A percentile compares a stretch with the other conserved stretches of the same genome.
phyloP scores from a whole-genome alignment of 805 yeast genomes.

The Ogataea parapolymorpha region DNA sequence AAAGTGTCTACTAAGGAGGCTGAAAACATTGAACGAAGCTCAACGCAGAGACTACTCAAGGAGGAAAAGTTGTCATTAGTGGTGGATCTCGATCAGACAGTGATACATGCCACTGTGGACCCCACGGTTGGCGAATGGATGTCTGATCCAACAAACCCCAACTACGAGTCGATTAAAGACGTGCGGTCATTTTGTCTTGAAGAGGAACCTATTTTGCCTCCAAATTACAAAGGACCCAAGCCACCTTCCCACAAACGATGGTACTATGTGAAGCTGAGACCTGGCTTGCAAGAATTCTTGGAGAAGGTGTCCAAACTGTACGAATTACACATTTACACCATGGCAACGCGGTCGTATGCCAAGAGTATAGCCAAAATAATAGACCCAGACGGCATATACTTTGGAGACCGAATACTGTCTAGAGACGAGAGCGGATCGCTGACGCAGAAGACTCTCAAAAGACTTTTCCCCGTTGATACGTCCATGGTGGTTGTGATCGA shows the following conservation, averaged over 20 bases:
- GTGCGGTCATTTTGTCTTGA: constrained; percentile 73
- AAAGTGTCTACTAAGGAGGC: constrained; percentile 87
- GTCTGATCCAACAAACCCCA: constrained; percentile 78
- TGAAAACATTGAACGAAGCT: constrained; percentile 66
- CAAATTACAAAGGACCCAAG: constrained; percentile 57
- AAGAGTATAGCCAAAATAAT: constrained; percentile 82
- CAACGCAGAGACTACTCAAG: constrained; percentile 56
- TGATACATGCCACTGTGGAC: constrained; percentile 96
- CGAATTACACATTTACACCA: constrained; percentile 93
- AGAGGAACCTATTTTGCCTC: constrained; percentile 64
- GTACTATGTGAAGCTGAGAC: constrained; percentile 91
- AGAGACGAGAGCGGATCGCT: constrained; percentile 93
- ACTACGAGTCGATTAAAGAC: constrained; percentile 78
- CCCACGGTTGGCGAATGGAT: constrained; percentile 98
- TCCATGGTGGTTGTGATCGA: constrained; percentile 96
- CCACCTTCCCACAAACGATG: constrained; percentile 64
- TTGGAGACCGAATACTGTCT: constrained; percentile 88
- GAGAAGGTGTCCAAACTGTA: constrained; percentile 58
- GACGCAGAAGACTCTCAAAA: constrained; percentile 80
- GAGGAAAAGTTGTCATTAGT: constrained; percentile 79
- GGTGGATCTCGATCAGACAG: constrained; percentile 96
- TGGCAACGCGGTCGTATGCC: constrained; percentile 97
- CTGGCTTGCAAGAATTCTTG: constrained; percentile 77
- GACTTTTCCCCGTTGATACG: constrained; percentile 93
- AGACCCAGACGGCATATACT: constrained; percentile 82